These are phyloP conservation scores for Ogataea thermomethanolica DNA, from an alignment of 805 yeast species.

Conservation along the genomic window DNA sequence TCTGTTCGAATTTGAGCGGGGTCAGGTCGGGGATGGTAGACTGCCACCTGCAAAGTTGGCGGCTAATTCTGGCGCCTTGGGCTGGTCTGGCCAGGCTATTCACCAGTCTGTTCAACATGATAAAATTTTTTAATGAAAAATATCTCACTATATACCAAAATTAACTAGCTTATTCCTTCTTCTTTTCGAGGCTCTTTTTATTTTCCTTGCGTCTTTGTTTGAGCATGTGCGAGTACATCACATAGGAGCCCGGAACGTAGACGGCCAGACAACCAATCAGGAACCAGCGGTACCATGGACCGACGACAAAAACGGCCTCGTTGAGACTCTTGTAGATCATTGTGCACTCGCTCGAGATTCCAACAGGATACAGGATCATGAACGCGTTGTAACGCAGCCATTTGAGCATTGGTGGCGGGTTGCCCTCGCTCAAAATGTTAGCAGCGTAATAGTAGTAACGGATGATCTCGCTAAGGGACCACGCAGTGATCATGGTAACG, in stretches of 20 bases:
- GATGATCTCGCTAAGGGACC: conserved; percentile 93
- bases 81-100: conserved; percentile 2
- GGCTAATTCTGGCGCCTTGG: not conserved
- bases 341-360: conserved; percentile 80
- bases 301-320: conserved; percentile 56
- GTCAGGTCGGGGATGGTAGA: conserved; percentile 41
- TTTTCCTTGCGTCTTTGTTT: conserved; percentile 79
- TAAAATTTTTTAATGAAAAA: conserved; percentile 4
- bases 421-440: conserved; percentile 46
- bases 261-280: conserved; percentile 56
- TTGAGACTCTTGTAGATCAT: conserved; percentile 68
- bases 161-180: conserved; percentile 3
- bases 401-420: conserved; percentile 56
- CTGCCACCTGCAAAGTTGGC: conserved; percentile 2
- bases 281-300: conserved; percentile 49
- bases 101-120: conserved; percentile 7
- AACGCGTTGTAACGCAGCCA: conserved; percentile 83
- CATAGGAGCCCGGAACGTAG: conserved; percentile 85
- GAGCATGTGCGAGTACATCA: conserved; percentile 83
- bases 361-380: conserved; percentile 80
- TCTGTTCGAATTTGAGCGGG: conserved; percentile 62
- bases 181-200: conserved; percentile 32
- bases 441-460: conserved; percentile 86
- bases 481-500: conserved; percentile 67
- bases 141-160: not conserved